phyloP scores from a whole-genome alignment of 305 asterid species.

The Petunia hybrid region DNA sequence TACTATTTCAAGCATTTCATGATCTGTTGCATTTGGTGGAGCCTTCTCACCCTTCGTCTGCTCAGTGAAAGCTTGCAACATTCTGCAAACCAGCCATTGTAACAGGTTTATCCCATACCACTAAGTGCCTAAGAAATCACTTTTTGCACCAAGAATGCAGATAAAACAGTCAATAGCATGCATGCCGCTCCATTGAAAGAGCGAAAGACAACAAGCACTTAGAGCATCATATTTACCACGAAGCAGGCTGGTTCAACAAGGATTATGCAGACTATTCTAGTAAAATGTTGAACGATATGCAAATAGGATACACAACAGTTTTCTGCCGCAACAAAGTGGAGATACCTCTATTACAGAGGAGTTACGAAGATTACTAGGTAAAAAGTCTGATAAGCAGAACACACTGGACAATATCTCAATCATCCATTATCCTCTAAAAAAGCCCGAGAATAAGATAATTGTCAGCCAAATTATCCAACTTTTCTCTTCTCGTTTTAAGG shows the following conservation, averaged over 20 bases:
- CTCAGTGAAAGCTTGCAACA: slow-evolving; percentile 90
- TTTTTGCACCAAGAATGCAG: slow-evolving; percentile 16
- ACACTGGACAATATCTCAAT: background rate
- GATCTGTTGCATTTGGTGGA: slow-evolving; percentile 81
- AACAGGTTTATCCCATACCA: slow-evolving; percentile 25
- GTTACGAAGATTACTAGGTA: background rate
- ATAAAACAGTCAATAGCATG: background rate
- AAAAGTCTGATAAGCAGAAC: background rate
- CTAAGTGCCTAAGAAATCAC: background rate
- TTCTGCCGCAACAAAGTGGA: background rate
- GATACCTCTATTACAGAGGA: background rate
- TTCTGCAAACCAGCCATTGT: slow-evolving; percentile 56
- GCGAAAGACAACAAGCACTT: slow-evolving; percentile 20
- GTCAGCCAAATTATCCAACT: background rate
- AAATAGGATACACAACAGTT: slow-evolving; percentile 7
- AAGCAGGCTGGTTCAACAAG: slow-evolving; percentile 8
- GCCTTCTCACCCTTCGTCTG: slow-evolving; percentile 78
- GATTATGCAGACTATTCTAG: background rate
- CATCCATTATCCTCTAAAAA: background rate
- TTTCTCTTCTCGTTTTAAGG: background rate
- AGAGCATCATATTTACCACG: slow-evolving; percentile 11
- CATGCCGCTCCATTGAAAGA: background rate
- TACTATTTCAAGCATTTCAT: slow-evolving; percentile 94
- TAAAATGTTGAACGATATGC: background rate
- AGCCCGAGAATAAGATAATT: background rate